Conservation (phyloP, 257 asterid species). For the Primulina tabacum region DNA sequence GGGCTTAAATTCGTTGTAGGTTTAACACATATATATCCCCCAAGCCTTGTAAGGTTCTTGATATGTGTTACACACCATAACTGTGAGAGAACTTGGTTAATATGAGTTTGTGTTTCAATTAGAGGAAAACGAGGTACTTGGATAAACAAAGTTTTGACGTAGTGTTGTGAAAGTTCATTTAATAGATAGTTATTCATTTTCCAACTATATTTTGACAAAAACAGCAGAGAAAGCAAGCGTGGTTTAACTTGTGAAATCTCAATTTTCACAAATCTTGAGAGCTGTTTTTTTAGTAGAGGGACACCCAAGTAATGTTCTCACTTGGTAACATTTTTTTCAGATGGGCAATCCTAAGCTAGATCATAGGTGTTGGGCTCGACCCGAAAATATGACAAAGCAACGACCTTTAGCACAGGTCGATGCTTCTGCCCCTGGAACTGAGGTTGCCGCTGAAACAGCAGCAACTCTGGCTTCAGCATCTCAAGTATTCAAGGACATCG, state of each 20-base stretch:
- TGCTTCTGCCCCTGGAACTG: slow-evolving; percentile 64
- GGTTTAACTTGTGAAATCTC: not conserved
- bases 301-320: not conserved
- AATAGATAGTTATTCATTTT: not conserved
- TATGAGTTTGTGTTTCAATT: not conserved
- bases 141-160: not conserved
- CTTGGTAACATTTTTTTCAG: slow-evolving; percentile 29
- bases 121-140: not conserved
- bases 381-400: slow-evolving; percentile 57
- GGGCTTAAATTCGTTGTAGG: not conserved
- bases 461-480: slow-evolving; percentile 91
- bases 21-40: not conserved
- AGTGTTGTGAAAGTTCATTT: not conserved
- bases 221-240: not conserved
- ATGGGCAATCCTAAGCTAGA: slow-evolving; percentile 68
- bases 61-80: not conserved
- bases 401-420: slow-evolving; percentile 73
- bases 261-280: not conserved
- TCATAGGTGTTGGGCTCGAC: slow-evolving; percentile 80
- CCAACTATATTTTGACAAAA: not conserved
- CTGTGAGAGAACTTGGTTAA: not conserved
- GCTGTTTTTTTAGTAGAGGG: not conserved
- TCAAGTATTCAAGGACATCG: slow-evolving; percentile 51
- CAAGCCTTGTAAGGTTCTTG: not conserved
- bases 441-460: slow-evolving; percentile 85